Evolutionary conservation across 768 basidiomycete species (phyloP), one percentile per base, ranked within the genome.

Genomic region (Arthromyces matolae): DNA sequence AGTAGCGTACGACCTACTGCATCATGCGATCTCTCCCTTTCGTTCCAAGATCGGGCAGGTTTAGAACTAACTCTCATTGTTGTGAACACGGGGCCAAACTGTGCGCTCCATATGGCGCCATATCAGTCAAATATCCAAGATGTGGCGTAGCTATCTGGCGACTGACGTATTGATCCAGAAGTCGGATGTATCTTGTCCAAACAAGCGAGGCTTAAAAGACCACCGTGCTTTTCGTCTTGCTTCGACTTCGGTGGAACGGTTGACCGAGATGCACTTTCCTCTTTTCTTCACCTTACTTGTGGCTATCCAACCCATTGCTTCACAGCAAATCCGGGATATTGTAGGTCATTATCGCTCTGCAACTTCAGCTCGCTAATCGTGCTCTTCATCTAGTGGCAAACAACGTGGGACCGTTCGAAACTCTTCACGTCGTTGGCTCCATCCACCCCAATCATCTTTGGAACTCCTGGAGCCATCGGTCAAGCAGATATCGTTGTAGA

Each of bases 401-500:
- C 79, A 22, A 77, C 73, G 13, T 77, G 74, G 77, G 76, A 78
- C 55, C 65, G 71, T 29, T 65, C 71, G 12, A 70, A 67, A 41
- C 73, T 80, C 25, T 77, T 84, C 64, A 79, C 77, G 0, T 76
- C 73, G 2, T 60, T 76, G 1, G 62, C 65, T 2, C 69, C 68
- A 19, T 68, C 71, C 8, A 64, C 71, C 8, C 76, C 78, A 8
- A 80, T 85, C 50, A 79, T 77, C 59, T 86, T 84, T 54, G 70
- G 53, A 5, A 60, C 72, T n/a, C 81, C 84, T 7, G 79, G 84
- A 0, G 43, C 77, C 3, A 72, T 73, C 31, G 83, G 73, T 3
- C 70, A 67, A 35, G 85, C 84, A 0, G 77, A 87, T 59, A 87
- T 89, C 43, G 71, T 73, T 33, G 64, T 89, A 12, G 62, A 79